Evolutionary conservation across 2,329 filamentous ascomycete species (phyloP).

Genomic region (Rhynchosporium agropyri): DNA sequence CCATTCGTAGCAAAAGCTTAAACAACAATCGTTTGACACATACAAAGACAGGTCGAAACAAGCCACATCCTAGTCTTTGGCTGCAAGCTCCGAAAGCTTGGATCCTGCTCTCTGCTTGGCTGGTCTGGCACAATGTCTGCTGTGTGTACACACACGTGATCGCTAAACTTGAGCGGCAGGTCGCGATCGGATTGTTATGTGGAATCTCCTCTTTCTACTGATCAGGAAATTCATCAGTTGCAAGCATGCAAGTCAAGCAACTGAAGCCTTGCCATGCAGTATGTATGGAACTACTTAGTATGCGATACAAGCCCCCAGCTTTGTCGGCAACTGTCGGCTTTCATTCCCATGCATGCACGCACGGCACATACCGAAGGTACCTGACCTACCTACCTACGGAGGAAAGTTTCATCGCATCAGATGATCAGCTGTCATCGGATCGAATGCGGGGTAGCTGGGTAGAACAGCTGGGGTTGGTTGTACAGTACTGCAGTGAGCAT

Average conservation of each 20-base stretch:
- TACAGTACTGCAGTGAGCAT: no score
- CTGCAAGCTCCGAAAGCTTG: constrained; percentile 2
- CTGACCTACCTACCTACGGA: neutral
- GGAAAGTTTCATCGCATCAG: neutral
- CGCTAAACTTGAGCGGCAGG: neutral
- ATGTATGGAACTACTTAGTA: neutral
- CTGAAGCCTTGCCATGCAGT: neutral
- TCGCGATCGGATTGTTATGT: neutral
- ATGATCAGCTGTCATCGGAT: neutral
- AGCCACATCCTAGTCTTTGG: neutral
- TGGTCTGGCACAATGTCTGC: no score
- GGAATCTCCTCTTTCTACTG: constrained; percentile 3
- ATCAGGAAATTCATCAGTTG: no score
- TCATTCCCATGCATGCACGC: neutral
- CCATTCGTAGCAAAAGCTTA: neutral
- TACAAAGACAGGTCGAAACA: neutral
- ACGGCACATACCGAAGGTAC: neutral
- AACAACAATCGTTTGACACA: neutral
- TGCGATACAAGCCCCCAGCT: neutral
- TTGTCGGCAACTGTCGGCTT: neutral
- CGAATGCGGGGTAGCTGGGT: constrained; percentile 10
- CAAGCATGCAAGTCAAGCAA: neutral
- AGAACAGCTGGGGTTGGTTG: neutral
- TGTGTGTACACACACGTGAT: constrained; percentile 4
- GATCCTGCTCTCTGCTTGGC: neutral